Percentiles rank a stretch among this genome's conserved stretches.
Conservation (phyloP, 1,284 basidiomycete species). For the Ganoderma boninense region DNA sequence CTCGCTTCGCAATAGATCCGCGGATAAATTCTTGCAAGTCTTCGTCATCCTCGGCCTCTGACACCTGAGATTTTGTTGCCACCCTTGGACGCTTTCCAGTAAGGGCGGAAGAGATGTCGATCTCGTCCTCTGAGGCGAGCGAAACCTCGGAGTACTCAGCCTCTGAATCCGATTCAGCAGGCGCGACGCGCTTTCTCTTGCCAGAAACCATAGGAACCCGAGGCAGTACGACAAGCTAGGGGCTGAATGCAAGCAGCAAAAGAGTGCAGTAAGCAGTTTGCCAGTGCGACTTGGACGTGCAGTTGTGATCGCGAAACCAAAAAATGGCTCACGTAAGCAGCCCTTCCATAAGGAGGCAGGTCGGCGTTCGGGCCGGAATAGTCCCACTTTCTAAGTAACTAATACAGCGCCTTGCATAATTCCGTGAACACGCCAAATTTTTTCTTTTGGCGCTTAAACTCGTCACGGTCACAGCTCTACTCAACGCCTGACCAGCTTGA, state of each 20-base stretch:
- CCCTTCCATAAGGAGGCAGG: background rate
- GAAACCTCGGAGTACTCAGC: constrained; percentile 41
- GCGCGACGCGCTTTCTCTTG: constrained; percentile 29
- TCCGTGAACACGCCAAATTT: no score
- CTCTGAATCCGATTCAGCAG: constrained; percentile 12
- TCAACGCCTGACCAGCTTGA: no score
- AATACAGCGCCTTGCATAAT: no score
- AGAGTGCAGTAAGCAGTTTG: background rate
- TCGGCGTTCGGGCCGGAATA: constrained; percentile 6
- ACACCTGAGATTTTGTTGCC: constrained; percentile 27
- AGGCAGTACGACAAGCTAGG: background rate
- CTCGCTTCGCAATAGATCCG: constrained; percentile 68
- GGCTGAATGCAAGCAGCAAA: background rate
- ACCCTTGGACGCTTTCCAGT: constrained; percentile 45
- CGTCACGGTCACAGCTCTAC: no score
- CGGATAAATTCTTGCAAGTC: constrained; percentile 69
- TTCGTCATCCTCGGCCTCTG: constrained; percentile 52
- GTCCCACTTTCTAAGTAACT: no score
- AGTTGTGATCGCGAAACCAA: constrained; percentile 9
- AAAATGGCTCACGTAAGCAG: constrained; percentile 26
- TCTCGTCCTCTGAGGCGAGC: constrained; percentile 47
- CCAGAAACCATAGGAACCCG: constrained; percentile 20
- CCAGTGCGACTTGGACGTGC: background rate
- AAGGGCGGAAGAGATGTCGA: constrained; percentile 58
- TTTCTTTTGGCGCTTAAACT: no score